Evolutionary conservation across 176 grass and related monocot species (phyloP).

Genomic region (Alopecurus myosuroides): DNA sequence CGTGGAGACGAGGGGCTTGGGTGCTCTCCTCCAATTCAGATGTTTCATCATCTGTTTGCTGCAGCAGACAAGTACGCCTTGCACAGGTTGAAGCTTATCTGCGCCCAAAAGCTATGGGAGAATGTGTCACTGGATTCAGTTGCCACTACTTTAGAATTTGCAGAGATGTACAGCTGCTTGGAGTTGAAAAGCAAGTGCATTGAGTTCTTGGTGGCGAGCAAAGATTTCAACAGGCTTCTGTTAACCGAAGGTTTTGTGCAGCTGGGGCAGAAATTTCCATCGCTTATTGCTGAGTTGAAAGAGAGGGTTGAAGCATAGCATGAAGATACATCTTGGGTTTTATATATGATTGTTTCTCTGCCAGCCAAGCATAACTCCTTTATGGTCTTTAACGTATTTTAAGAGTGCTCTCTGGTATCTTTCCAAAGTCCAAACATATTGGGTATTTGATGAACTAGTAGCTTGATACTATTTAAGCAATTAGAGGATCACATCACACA

Average conservation of each 20-base stretch:
- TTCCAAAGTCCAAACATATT: not conserved
- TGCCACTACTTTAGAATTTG: constrained; percentile 27
- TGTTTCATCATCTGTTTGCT: constrained; percentile 7
- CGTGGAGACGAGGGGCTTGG: too few species aligned
- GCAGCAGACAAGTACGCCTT: constrained; percentile 52
- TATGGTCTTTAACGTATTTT: not conserved
- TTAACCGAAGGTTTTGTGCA: constrained; percentile 14
- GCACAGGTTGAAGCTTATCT: constrained; percentile 47
- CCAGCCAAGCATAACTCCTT: not conserved
- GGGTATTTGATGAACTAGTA: not conserved
- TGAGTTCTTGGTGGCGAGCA: constrained; percentile 13
- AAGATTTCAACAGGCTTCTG: constrained; percentile 27
- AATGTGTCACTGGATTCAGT: constrained; percentile 22
- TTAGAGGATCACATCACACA: not conserved
- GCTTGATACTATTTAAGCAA: not conserved
- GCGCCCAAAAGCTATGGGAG: constrained; percentile 34
- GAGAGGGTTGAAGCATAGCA: not conserved
- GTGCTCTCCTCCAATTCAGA: not conserved
- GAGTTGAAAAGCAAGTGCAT: constrained; percentile 51
- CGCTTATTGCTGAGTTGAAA: not conserved
- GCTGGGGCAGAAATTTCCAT: not conserved
- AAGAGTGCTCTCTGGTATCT: not conserved
- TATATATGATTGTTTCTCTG: not conserved
- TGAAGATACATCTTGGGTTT: not conserved
- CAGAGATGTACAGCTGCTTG: constrained; percentile 38